Evolutionary conservation across 2,329 filamentous ascomycete genomes (phyloP).

Genomic region (Monilinia polystroma): DNA sequence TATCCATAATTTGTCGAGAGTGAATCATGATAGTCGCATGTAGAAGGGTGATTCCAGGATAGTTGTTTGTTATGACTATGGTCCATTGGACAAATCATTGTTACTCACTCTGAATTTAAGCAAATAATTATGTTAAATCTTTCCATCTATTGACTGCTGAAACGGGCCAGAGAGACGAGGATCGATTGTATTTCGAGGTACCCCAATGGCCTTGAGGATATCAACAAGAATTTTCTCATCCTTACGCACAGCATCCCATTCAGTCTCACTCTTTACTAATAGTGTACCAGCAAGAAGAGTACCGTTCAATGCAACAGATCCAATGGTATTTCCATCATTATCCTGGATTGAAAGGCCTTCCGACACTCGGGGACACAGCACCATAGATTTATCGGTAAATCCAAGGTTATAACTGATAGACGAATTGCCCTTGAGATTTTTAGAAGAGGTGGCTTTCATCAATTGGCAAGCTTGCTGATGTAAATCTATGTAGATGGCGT

Average conservation of each 20-base stretch:
- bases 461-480: conserved; percentile 31
- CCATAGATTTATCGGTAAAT: conserved; percentile 54
- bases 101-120: neutral
- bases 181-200: conserved; percentile 20
- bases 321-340: conserved; percentile 32
- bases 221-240: conserved; percentile 44
- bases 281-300: conserved; percentile 64
- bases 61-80: neutral
- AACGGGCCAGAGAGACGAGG: too few relatives aligned
- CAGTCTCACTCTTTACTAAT: conserved; percentile 57
- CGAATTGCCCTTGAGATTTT: conserved; percentile 36
- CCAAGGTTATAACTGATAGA: conserved; percentile 64
- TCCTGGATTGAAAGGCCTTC: conserved; percentile 47
- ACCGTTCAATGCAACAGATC: conserved; percentile 52
- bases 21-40: neutral
- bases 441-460: neutral
- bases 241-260: conserved; percentile 54
- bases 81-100: neutral
- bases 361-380: conserved; percentile 53
- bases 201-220: conserved; percentile 42
- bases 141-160: neutral
- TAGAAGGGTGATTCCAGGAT: neutral
- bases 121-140: neutral
- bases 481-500: conserved; percentile 33
- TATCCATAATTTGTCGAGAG: neutral